phyloP scores from a whole-genome alignment of 2,329 filamentous ascomycete genomes.

The Xylaria sp. region DNA sequence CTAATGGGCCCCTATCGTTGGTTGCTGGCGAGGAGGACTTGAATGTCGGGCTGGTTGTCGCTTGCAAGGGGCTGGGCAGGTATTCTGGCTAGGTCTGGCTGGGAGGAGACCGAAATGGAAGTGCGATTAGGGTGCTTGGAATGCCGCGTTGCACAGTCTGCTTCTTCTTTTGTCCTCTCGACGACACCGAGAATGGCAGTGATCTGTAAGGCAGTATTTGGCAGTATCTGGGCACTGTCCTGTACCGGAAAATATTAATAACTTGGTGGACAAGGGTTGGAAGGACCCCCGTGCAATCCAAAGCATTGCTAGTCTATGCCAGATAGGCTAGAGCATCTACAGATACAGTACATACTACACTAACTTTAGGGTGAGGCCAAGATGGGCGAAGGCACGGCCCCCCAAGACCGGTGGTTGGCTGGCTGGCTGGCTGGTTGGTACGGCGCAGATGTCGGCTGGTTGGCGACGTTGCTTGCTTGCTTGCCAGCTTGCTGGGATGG shows the following conservation, averaged over 20 bases:
- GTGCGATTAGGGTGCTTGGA: slow-evolving; percentile 4
- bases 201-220: neutral
- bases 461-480: too few species aligned
- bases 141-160: slow-evolving; percentile 4
- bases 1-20: slow-evolving; percentile 17
- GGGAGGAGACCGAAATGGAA: slow-evolving; percentile 19
- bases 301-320: neutral
- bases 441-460: slow-evolving; percentile 19
- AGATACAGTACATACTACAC: too few species aligned
- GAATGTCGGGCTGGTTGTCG: slow-evolving; percentile 31
- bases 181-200: neutral
- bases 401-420: too few species aligned
- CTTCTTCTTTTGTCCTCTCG: neutral
- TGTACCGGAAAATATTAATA: neutral
- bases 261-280: slow-evolving; percentile 16
- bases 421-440: neutral
- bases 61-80: slow-evolving; percentile 36
- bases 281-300: slow-evolving; percentile 14
- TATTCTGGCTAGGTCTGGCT: too few species aligned
- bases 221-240: neutral
- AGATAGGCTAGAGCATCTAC: slow-evolving; percentile 3
- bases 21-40: slow-evolving; percentile 14
- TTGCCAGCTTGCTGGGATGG: too few species aligned
- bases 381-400: slow-evolving; percentile 10
- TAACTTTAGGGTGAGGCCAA: too few species aligned